phyloP scores from a whole-genome alignment of 176 grass and related monocot species.

The Avena eriantha region DNA sequence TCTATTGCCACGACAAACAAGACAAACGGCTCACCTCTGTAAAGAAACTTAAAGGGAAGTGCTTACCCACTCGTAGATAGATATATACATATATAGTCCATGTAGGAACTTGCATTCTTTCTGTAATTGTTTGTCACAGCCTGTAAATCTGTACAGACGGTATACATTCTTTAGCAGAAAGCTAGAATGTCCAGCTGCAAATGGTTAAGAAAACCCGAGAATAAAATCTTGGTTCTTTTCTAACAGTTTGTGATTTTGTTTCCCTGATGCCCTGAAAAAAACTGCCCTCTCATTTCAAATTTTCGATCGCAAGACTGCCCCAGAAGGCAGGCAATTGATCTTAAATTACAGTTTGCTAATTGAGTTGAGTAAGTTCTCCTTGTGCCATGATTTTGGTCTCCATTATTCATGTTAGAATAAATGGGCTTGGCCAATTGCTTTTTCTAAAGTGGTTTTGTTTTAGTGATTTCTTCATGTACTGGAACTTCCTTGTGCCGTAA shows the following conservation, averaged over 20 bases:
- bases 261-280: background rate
- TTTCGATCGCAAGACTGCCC: background rate
- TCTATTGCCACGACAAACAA: background rate
- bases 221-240: background rate
- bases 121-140: background rate
- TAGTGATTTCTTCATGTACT: too few relatives aligned
- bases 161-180: slow-evolving; percentile 29
- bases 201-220: slow-evolving; percentile 10
- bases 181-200: slow-evolving; percentile 6
- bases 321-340: background rate
- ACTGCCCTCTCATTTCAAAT: background rate
- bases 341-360: too few relatives aligned
- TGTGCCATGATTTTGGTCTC: too few relatives aligned
- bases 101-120: slow-evolving; percentile 46
- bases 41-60: slow-evolving; percentile 24
- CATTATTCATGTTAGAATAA: too few relatives aligned
- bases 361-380: too few relatives aligned
- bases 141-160: slow-evolving; percentile 46
- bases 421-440: too few relatives aligned
- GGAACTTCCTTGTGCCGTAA: too few relatives aligned
- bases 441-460: too few relatives aligned
- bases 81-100: slow-evolving; percentile 21
- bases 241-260: slow-evolving; percentile 6
- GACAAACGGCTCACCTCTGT: slow-evolving; percentile 1
- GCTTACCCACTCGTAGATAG: slow-evolving; percentile 10